phyloP scores from a whole-genome alignment of 345 rosid species.

The Eucalyptus microcorys region DNA sequence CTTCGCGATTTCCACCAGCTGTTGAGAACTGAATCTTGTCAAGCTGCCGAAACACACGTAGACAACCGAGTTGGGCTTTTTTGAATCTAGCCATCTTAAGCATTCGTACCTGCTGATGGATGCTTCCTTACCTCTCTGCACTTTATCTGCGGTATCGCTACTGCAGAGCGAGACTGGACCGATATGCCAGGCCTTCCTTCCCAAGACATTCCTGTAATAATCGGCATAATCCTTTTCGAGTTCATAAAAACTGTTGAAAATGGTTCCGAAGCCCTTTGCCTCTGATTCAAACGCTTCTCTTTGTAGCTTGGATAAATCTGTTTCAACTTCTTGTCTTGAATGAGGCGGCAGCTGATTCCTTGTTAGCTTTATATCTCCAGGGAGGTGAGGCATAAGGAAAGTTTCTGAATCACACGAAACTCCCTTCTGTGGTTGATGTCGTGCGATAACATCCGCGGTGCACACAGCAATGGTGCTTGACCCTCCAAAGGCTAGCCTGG shows the following conservation, averaged over 20 bases:
- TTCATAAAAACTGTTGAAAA: conserved; percentile 31
- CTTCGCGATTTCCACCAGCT: conserved; percentile 5
- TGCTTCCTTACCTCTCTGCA: conserved; percentile 15
- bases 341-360: conserved; percentile 18
- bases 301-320: neutral
- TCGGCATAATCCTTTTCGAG: conserved; percentile 32
- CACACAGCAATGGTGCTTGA: conserved; percentile 24
- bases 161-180: conserved; percentile 35
- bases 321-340: neutral
- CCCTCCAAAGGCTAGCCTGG: conserved; percentile 27
- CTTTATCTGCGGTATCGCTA: conserved; percentile 1
- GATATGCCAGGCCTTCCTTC: conserved; percentile 25
- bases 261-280: conserved; percentile 5
- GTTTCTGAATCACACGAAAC: conserved; percentile 14
- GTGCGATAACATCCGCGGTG: neutral
- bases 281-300: neutral
- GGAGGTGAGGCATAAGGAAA: conserved; percentile 15
- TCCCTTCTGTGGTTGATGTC: conserved; percentile 11
- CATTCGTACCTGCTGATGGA: conserved; percentile 1
- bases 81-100: conserved; percentile 28
- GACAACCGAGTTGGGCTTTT: conserved; percentile 30
- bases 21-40: conserved; percentile 10
- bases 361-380: conserved; percentile 24
- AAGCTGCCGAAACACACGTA: conserved; percentile 38
- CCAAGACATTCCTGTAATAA: conserved; percentile 7